Evolutionary conservation across 441 rosid species (phyloP).

Genomic region (Cnidoscolus chayamansa): DNA sequence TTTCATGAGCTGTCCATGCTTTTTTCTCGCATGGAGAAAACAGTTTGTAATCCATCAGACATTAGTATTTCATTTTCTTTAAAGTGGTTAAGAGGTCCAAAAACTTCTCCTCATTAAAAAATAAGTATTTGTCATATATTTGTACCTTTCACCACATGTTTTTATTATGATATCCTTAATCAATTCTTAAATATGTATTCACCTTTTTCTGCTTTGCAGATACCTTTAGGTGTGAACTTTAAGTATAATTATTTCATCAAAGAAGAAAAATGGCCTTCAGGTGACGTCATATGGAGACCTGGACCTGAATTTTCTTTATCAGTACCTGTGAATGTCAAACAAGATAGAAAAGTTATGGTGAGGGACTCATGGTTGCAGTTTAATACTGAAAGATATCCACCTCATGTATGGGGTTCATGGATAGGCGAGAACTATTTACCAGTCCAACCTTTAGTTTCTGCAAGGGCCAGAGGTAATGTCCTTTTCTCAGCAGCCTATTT

Average conservation of each 20-base stretch:
- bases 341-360: conserved; percentile 46
- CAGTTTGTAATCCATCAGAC: neutral
- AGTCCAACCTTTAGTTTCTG: conserved; percentile 30
- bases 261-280: conserved; percentile 46
- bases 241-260: conserved; percentile 76
- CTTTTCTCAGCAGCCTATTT: conserved; percentile 21
- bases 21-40: neutral
- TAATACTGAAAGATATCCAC: conserved; percentile 35
- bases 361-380: conserved; percentile 78
- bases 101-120: conserved; percentile 17
- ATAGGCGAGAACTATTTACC: conserved; percentile 51
- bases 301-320: conserved; percentile 80
- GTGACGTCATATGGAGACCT: conserved; percentile 67
- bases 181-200: conserved; percentile 5
- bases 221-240: conserved; percentile 64
- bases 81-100: conserved; percentile 13
- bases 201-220: conserved; percentile 41
- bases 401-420: conserved; percentile 75
- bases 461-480: conserved; percentile 57
- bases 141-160: neutral
- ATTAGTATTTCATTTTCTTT: conserved; percentile 7
- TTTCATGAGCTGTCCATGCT: neutral
- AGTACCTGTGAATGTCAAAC: conserved; percentile 43
- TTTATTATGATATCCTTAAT: conserved; percentile 4
- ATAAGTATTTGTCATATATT: conserved; percentile 8